Evolutionary conservation across 2,329 filamentous ascomycete species (phyloP), one percentile per base, ranked within the genome.

Genomic region (Shiraia bambusicola): DNA sequence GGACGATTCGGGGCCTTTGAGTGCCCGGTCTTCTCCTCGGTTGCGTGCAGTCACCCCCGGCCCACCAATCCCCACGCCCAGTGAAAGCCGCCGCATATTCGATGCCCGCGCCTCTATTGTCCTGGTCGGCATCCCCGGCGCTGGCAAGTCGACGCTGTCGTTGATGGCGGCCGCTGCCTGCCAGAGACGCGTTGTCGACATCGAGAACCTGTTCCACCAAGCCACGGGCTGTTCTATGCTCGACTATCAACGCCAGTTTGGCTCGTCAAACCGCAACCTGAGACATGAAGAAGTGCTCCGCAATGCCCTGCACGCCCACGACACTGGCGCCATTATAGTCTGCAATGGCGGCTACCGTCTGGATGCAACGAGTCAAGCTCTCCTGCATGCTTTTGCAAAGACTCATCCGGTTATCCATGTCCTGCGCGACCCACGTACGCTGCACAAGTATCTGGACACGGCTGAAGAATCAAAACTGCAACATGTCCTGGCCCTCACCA

Each of bases 381-480:
- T 84, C 2, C 69, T 91, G 4, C 73, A 77, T 40, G 76, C 82
- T n/a, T 86, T 84, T 54, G 76, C 80, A 4, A 73, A 75, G 40
- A 80, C 76, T 0, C 81, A 87, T 55, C 86, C 86, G 0, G 82
- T 90, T n/a, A 79, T 90, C 13, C 83, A 88, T 47, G 72, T 90
- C 29, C 73, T 82, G 15, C 77, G 87, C 28, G 84, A 88, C 51
- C 69, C 78, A 4, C 71, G 77, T 35, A 81, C 81, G 34, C 83
- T 90, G 31, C 79, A 82, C 46, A 70, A 76, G 1, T 81, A 87
- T 52, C 71, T 88, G 30, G 59, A 65, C 38, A 61, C 69, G 12
- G 73, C 72, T 53, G 75, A 82, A 34, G 69, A 76, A 29, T 70
- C 74, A 24, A 82, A 79, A 52, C 73, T 84, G 1, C 70, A 74